Evolutionary conservation across 805 yeast species (phyloP).

Genomic region (Candida berthetii): DNA sequence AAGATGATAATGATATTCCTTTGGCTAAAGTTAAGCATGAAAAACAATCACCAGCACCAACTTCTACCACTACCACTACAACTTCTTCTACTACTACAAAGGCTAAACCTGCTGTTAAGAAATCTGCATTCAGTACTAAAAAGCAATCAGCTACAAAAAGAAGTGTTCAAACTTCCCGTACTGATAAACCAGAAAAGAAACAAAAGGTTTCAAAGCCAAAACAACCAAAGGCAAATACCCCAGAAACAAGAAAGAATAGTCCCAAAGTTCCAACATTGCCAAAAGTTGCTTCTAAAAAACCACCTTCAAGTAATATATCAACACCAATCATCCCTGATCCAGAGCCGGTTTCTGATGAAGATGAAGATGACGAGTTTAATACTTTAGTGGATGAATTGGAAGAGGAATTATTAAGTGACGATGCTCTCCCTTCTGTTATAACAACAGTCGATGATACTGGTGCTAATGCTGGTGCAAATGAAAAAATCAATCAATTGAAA

Average conservation of each 20-base stretch:
- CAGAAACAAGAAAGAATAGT: conserved; percentile 9
- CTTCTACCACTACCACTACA: background rate
- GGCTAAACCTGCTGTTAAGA: background rate
- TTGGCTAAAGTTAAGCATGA: background rate
- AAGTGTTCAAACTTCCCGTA: background rate
- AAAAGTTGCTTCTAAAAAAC: conserved; percentile 10
- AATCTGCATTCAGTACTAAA: background rate
- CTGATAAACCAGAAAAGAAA: background rate
- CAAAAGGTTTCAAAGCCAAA: conserved; percentile 2
- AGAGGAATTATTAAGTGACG: conserved; percentile 10
- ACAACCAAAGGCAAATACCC: conserved; percentile 15
- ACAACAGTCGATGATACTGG: conserved; percentile 9
- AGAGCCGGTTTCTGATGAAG: background rate
- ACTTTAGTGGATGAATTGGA: conserved; percentile 19
- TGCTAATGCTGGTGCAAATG: background rate
- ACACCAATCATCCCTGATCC: conserved; percentile 10
- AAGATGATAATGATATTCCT: background rate
- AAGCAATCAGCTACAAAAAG: background rate
- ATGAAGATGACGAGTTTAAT: conserved; percentile 15
- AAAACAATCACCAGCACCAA: no score
- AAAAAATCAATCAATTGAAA: background rate
- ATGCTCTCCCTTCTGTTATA: conserved; percentile 2
- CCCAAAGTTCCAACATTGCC: conserved; percentile 9
- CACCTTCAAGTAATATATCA: conserved; percentile 9
- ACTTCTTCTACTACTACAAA: background rate